Evolutionary conservation across 371 early-diverging fungal species (phyloP).

Genomic region (Funneliformis caledonium): DNA sequence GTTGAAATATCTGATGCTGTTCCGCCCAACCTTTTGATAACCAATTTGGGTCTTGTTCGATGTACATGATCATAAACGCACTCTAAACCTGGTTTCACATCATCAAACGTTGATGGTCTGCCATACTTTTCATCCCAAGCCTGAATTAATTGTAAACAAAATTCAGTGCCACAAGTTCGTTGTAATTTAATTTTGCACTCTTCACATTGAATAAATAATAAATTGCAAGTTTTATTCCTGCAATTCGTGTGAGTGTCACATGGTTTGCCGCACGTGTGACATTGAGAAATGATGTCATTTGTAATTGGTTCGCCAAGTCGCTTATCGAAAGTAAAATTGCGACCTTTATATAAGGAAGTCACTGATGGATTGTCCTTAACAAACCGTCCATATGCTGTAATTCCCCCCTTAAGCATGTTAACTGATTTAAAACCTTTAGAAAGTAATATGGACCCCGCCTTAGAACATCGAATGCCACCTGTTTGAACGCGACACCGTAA

Average conservation of each 20-base stretch:
- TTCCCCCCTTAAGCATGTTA: slow-evolving; percentile 74
- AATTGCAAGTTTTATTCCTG: slow-evolving; percentile 65
- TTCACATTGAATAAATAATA: slow-evolving; percentile 74
- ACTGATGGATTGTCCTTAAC: slow-evolving; percentile 48
- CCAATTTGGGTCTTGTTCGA: slow-evolving; percentile 27
- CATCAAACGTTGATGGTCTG: slow-evolving; percentile 25
- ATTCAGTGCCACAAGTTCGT: slow-evolving; percentile 65
- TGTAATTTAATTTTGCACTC: slow-evolving; percentile 60
- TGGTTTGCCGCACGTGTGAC: slow-evolving; percentile 71
- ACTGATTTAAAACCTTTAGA: slow-evolving; percentile 72
- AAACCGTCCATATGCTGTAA: slow-evolving; percentile 77
- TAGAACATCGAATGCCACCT: slow-evolving; percentile 81
- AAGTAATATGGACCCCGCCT: slow-evolving; percentile 72
- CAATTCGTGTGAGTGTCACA: slow-evolving; percentile 74
- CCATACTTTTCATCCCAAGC: slow-evolving; percentile 44
- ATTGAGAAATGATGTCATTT: slow-evolving; percentile 62
- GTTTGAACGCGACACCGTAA: neutral
- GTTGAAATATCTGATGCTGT: neutral
- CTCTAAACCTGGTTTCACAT: slow-evolving; percentile 23
- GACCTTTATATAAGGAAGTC: slow-evolving; percentile 68
- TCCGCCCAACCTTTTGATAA: slow-evolving; percentile 34
- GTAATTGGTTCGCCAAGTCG: slow-evolving; percentile 76
- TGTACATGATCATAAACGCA: slow-evolving; percentile 37
- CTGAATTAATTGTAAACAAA: slow-evolving; percentile 58
- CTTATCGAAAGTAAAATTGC: slow-evolving; percentile 82